Evolutionary conservation across 163 green algal species (phyloP).

Genomic region (Chlorella variabilis): DNA sequence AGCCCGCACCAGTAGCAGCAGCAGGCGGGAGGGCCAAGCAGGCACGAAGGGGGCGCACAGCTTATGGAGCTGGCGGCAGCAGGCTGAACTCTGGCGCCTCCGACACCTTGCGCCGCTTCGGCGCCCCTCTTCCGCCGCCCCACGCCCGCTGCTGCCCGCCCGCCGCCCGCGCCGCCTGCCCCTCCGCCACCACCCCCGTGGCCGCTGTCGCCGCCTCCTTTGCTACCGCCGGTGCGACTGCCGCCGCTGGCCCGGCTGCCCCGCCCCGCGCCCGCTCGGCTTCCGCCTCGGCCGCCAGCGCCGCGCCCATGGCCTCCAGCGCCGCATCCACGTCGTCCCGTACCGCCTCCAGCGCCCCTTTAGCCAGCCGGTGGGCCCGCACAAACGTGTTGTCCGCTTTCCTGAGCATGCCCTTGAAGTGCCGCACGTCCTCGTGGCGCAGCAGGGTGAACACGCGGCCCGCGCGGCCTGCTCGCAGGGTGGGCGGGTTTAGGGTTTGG

Average conservation of each 20-base stretch:
- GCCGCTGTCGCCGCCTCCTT: background rate
- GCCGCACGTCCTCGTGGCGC: conserved; percentile 76
- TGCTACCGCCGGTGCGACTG: background rate
- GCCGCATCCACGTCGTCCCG: conserved; percentile 22
- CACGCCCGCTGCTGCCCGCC: background rate
- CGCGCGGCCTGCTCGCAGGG: conserved; percentile 23
- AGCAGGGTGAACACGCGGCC: conserved; percentile 85
- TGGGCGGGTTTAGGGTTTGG: too few species aligned
- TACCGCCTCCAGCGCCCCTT: conserved; percentile 18
- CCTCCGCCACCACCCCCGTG: background rate
- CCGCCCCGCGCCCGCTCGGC: too few species aligned
- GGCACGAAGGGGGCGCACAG: too few species aligned
- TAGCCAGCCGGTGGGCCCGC: conserved; percentile 19
- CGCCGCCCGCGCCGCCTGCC: background rate
- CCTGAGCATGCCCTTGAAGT: conserved; percentile 87
- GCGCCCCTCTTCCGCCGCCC: background rate
- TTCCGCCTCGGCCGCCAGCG: background rate
- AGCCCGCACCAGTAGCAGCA: too few species aligned
- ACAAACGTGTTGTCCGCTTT: conserved; percentile 88
- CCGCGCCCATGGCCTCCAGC: conserved; percentile 9
- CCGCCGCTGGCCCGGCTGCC: background rate
- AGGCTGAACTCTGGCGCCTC: conserved; percentile 18
- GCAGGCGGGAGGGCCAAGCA: too few species aligned
- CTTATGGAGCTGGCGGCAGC: too few species aligned
- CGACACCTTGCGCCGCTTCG: conserved; percentile 20